Percentiles rank a stretch among this genome's conserved stretches.
These are phyloP conservation scores for Pythium vanterpoolii DNA, from an alignment of 352 stramenopile species.

Conservation along the genomic window DNA sequence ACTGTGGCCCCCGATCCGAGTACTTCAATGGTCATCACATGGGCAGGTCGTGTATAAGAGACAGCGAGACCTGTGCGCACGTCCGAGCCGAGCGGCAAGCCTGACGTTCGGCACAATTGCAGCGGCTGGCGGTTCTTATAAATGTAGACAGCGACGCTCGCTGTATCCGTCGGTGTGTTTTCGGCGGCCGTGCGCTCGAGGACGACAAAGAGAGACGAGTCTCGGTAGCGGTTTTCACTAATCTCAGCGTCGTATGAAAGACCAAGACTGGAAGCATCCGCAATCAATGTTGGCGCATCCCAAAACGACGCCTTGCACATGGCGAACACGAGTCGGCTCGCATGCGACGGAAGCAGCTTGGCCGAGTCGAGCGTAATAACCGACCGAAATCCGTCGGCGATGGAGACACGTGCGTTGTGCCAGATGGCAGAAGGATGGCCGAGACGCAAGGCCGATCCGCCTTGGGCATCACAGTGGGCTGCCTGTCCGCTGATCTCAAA, in stretches of 20 bases:
- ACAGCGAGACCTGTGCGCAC: slow-evolving; percentile 11
- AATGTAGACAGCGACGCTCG: slow-evolving; percentile 25
- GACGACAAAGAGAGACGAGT: slow-evolving; percentile 17
- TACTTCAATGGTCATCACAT: slow-evolving; percentile 17
- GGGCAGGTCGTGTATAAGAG: not conserved
- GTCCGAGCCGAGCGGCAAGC: not conserved
- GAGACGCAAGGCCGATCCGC: slow-evolving; percentile 26
- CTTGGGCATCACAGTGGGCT: slow-evolving; percentile 7
- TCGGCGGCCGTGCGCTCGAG: slow-evolving; percentile 9
- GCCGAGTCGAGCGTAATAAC: slow-evolving; percentile 30
- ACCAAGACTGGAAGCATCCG: slow-evolving; percentile 23
- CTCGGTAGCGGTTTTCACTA: slow-evolving; percentile 7
- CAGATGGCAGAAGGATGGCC: slow-evolving; percentile 36
- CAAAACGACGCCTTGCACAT: slow-evolving; percentile 71
- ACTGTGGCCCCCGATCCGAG: slow-evolving; percentile 9
- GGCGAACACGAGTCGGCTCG: slow-evolving; percentile 43
- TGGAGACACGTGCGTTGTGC: slow-evolving; percentile 29
- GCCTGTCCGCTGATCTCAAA: slow-evolving; percentile 24
- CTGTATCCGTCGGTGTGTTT: not conserved
- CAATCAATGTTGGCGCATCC: slow-evolving; percentile 52
- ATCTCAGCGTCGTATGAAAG: slow-evolving; percentile 5
- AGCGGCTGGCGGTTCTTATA: slow-evolving; percentile 21
- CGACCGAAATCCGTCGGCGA: slow-evolving; percentile 53
- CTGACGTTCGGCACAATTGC: slow-evolving; percentile 16
- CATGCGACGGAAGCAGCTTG: slow-evolving; percentile 3